A percentile compares a stretch with the other conserved stretches of the same genome.
phyloP scores from a whole-genome alignment of 2,329 filamentous ascomycete species.

The Phaeosphaeria sp. region DNA sequence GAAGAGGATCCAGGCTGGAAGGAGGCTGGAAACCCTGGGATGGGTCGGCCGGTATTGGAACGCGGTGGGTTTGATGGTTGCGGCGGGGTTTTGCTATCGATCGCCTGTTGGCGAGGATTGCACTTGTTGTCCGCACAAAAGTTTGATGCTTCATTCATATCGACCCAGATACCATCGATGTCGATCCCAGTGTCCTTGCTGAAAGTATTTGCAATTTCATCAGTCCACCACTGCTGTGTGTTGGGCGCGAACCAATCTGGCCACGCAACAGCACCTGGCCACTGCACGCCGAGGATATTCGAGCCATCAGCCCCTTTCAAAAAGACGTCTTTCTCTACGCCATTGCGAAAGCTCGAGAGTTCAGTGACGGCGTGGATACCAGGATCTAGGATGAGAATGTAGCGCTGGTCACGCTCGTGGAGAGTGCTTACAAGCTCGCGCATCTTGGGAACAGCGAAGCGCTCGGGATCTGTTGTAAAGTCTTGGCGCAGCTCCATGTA shows the following conservation, averaged over 20 bases:
- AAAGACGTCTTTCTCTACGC: constrained; percentile 64
- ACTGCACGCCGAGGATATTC: constrained; percentile 70
- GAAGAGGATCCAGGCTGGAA: constrained; percentile 63
- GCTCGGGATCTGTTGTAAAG: constrained; percentile 69
- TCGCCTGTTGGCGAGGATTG: constrained; percentile 46
- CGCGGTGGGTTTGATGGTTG: constrained; percentile 61
- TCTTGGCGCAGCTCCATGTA: constrained; percentile 68
- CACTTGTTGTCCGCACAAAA: constrained; percentile 55
- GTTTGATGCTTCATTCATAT: constrained; percentile 51
- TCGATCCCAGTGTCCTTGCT: constrained; percentile 68
- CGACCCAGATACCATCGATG: constrained; percentile 74
- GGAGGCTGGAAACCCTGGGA: constrained; percentile 71
- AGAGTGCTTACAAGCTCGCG: constrained; percentile 71
- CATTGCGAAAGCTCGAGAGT: constrained; percentile 66
- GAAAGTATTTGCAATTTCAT: constrained; percentile 72
- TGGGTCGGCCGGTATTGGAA: constrained; percentile 63
- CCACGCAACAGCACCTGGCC: constrained; percentile 75
- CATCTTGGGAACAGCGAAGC: constrained; percentile 68
- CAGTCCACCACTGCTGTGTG: constrained; percentile 71
- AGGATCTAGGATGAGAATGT: constrained; percentile 81
- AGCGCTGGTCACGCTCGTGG: constrained; percentile 71
- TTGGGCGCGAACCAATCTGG: constrained; percentile 78
- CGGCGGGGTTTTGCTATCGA: constrained; percentile 62
- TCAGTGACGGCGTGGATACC: constrained; percentile 56
- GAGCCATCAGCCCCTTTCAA: constrained; percentile 62